A percentile compares a stretch with the other conserved stretches of the same genome.
Conservation (phyloP, 257 asterid species). For the Coffea eugenioides region DNA sequence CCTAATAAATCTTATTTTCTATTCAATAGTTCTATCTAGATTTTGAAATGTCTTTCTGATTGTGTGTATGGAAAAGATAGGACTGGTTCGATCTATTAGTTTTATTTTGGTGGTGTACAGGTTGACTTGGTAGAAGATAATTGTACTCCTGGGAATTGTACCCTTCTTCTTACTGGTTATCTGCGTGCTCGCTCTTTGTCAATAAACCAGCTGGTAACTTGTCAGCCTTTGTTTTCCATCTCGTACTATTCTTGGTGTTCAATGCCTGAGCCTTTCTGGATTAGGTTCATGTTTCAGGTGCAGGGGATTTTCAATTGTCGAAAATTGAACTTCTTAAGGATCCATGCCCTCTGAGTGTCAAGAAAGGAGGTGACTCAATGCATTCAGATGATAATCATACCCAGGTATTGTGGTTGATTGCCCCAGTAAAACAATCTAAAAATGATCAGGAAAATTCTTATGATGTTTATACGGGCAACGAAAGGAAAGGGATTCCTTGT, state of each 20-base stretch:
- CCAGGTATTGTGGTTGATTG: constrained; percentile 42
- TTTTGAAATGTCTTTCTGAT: not conserved
- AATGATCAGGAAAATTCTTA: not conserved
- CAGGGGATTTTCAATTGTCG: constrained; percentile 88
- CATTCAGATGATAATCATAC: constrained; percentile 55
- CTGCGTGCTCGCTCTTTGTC: constrained; percentile 73
- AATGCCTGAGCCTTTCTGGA: constrained; percentile 34
- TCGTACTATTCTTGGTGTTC: constrained; percentile 16
- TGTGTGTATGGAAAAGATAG: not conserved
- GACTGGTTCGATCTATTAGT: not conserved
- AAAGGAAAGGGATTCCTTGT: not conserved
- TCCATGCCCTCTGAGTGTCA: constrained; percentile 63
- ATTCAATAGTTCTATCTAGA: not conserved
- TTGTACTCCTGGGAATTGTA: constrained; percentile 51
- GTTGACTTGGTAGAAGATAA: constrained; percentile 53
- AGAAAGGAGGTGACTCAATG: constrained; percentile 68
- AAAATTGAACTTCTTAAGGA: constrained; percentile 85
- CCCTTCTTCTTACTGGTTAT: constrained; percentile 84
- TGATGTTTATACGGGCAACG: too few relatives aligned
- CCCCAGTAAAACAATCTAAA: not conserved
- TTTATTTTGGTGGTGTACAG: constrained; percentile 31
- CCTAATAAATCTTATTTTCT: not conserved
- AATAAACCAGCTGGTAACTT: constrained; percentile 83
- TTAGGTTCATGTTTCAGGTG: constrained; percentile 97
- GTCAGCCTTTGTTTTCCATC: constrained; percentile 25